Evolutionary conservation across 2,329 filamentous ascomycete species (phyloP).

Genomic region (Colletotrichum caudatum): DNA sequence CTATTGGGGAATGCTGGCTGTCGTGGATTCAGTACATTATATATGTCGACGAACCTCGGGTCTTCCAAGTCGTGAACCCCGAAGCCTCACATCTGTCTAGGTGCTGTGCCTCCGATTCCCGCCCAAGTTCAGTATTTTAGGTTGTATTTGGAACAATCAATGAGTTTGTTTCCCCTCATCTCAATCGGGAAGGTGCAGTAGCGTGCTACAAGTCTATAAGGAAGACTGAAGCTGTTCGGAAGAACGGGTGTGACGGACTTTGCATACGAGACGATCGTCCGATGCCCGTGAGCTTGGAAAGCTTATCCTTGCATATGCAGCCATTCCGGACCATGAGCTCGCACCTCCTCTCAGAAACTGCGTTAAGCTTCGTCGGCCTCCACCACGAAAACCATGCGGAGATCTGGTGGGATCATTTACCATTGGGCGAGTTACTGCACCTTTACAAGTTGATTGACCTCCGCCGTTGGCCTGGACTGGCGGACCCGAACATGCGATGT

Average conservation of each 20-base stretch:
- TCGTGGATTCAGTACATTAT: background rate
- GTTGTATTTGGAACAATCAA: background rate
- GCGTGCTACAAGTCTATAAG: background rate
- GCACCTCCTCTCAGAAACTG: background rate
- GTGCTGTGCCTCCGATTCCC: background rate
- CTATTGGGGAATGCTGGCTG: background rate
- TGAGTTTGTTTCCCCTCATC: background rate
- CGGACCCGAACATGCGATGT: constrained; percentile 21
- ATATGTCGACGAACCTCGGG: background rate
- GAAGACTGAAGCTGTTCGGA: constrained; percentile 19
- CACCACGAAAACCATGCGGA: constrained; percentile 26
- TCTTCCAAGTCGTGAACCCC: background rate
- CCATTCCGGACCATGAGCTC: background rate
- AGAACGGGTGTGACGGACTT: constrained; percentile 34
- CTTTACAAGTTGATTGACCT: background rate
- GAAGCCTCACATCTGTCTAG: background rate
- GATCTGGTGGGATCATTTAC: background rate
- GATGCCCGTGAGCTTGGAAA: constrained; percentile 15
- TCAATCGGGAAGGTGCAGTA: background rate
- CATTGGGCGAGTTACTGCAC: constrained; percentile 1
- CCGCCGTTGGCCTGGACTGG: background rate
- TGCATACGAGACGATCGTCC: constrained; percentile 40
- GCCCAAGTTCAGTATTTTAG: background rate
- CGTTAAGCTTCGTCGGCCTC: constrained; percentile 6
- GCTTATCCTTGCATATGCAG: constrained; percentile 15